Base-by-base conservation (phyloP, 2,329 filamentous ascomycete genomes). In the Xylaria sp. region DNA sequence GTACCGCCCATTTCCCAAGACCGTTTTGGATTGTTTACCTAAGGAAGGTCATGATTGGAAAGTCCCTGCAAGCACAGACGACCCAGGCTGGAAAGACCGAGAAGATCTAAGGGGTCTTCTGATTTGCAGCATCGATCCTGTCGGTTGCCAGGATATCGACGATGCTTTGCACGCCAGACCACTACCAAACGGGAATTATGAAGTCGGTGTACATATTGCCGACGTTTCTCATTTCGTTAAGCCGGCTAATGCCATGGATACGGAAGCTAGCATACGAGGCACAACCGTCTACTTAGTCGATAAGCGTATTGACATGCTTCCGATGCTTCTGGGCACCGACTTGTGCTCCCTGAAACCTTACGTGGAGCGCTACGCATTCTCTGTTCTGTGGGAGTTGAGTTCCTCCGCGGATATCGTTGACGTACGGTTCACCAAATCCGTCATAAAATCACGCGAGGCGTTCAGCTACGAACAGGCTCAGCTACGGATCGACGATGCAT, bases 161-260 rank as follows among this genome's bases (percentile, higher is more conserved):
- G 97, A 99, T 81, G 96, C 96, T 20, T 88, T 99, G 7, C 97
- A 99, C 80, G 94, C 96, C 7, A 88, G 90, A 69, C 86, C 87
- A 60, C 83, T 99, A 25, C 91, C 94, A 0, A 98, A 98, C 76
- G 96, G 97, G 52, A 98, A 98, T 79, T 94, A 90, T 73, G 94
- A 98, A 80, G 94, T 99, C 10, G 96, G 96, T 72, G 96, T 99
- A 18, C 97, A 99, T 81, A 99, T 99, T 80, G 97, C 96, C 33
- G 96, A 99, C 80, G 96, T 99, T n/a, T 98, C 96, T 10, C 92
- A 99, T 82, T 99, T 99, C 78, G 96, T 99, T 76, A 97, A 96
- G 82, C 94, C 97, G 31, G 94, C 93, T 80, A 99, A 95, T 77
- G 92, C 96, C 63, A 99, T 99, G 96, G 97, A 99, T 79, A 89